Evolutionary conservation across 2,329 filamentous ascomycete species (phyloP).

Genomic region (Talaromyces atroroseus): DNA sequence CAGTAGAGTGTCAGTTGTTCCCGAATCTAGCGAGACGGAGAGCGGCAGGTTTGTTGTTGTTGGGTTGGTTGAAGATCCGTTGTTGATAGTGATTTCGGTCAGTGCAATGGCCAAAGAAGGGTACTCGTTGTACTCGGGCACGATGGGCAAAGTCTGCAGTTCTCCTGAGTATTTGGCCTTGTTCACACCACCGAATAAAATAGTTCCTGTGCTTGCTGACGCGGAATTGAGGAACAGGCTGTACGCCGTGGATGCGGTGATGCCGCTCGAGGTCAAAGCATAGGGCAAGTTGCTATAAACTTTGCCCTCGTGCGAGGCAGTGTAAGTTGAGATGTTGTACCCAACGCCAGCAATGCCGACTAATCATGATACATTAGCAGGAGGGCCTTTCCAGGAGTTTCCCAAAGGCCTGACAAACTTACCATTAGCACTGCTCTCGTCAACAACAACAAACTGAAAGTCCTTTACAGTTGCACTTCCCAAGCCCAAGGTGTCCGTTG

Average conservation of each 20-base stretch:
- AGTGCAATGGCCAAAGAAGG: conserved; percentile 58
- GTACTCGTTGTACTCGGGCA: conserved; percentile 45
- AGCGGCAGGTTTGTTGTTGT: conserved; percentile 36
- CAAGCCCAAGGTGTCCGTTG: conserved; percentile 55
- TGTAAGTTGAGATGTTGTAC: conserved; percentile 66
- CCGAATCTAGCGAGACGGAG: conserved; percentile 64
- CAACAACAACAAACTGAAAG: conserved; percentile 8
- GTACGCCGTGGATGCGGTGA: conserved; percentile 56
- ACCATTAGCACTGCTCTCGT: conserved; percentile 15
- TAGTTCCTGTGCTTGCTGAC: conserved; percentile 53
- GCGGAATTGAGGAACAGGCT: conserved; percentile 49
- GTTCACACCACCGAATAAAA: conserved; percentile 75
- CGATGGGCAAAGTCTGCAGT: conserved; percentile 59
- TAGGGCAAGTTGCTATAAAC: conserved; percentile 64
- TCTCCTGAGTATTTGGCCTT: conserved; percentile 64
- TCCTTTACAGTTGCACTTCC: conserved; percentile 15
- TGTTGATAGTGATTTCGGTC: conserved; percentile 48
- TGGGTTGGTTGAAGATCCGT: conserved; percentile 12
- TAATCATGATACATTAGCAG: conserved; percentile 6
- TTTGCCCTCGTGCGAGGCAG: conserved; percentile 36
- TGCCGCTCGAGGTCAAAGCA: conserved; percentile 53
- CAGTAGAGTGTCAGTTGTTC: conserved; percentile 55
- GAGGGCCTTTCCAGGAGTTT: no score
- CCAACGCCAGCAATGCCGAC: conserved; percentile 79
- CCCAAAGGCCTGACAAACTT: not conserved